Conservation (phyloP, 345 rosid genomes). For the Toxicodendron radicans region DNA sequence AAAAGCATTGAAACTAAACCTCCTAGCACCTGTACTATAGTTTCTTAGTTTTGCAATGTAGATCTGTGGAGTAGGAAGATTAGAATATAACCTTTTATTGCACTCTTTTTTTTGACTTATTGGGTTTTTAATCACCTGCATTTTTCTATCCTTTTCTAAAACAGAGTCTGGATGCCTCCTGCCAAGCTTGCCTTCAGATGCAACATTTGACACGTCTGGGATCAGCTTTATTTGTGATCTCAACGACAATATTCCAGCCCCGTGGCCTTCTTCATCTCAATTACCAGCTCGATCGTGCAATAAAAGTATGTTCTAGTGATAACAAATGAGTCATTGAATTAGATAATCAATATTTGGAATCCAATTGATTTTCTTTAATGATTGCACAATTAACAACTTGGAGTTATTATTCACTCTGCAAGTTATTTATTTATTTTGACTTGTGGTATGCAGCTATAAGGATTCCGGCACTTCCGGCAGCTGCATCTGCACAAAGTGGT, state of each 20-base stretch:
- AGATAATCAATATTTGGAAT: background rate
- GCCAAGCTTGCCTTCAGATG: constrained; percentile 97
- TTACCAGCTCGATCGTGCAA: constrained; percentile 71
- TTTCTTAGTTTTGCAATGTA: background rate
- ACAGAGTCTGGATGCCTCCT: constrained; percentile 90
- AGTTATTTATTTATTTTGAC: background rate
- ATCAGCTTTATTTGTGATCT: constrained; percentile 95
- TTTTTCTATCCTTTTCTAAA: constrained; percentile 13
- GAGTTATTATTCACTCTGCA: background rate
- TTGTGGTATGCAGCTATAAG: constrained; percentile 54
- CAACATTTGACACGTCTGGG: constrained; percentile 80
- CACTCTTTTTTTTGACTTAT: background rate
- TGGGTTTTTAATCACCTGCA: constrained; percentile 13
- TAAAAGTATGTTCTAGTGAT: constrained; percentile 46
- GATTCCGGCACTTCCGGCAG: constrained; percentile 96
- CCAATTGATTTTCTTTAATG: background rate
- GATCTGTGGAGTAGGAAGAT: background rate
- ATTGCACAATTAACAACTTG: background rate
- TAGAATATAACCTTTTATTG: background rate
- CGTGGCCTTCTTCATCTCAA: constrained; percentile 70
- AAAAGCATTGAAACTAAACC: background rate
- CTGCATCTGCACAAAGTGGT: constrained; percentile 76
- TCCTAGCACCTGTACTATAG: background rate
- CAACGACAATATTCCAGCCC: constrained; percentile 95
- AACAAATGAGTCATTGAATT: background rate